phyloP scores from a whole-genome alignment of 1,284 basidiomycete species.

The Somion occarium region DNA sequence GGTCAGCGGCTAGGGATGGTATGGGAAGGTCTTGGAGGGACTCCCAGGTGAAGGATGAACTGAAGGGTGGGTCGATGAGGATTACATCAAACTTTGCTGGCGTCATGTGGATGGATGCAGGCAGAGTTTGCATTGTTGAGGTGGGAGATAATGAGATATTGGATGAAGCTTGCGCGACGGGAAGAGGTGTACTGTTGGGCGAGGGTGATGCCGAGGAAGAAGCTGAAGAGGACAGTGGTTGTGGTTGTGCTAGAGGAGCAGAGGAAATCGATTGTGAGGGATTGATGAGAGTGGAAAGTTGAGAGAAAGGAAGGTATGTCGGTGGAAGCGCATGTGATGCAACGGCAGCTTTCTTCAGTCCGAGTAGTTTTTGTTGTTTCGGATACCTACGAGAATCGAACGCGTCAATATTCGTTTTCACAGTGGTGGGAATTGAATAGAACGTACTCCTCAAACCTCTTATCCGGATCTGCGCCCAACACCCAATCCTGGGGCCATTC shows the following conservation, averaged over 20 bases:
- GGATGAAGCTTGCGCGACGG: background rate
- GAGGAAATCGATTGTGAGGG: constrained; percentile 14
- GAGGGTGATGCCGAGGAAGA: background rate
- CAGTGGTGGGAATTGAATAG: constrained; percentile 5
- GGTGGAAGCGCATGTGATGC: constrained; percentile 59
- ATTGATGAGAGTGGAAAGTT: constrained; percentile 41
- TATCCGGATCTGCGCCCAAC: constrained; percentile 77
- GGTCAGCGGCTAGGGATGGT: constrained; percentile 83
- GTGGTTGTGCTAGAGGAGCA: too few relatives aligned
- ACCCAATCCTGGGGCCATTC: constrained; percentile 92
- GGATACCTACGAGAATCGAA: constrained; percentile 77
- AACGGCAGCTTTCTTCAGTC: constrained; percentile 73
- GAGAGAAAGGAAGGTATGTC: constrained; percentile 60
- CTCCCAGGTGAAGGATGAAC: constrained; percentile 80
- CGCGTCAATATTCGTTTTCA: background rate
- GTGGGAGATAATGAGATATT: background rate
- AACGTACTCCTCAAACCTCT: constrained; percentile 89
- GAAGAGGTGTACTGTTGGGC: background rate
- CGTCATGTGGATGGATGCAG: constrained; percentile 12
- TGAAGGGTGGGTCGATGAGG: constrained; percentile 87
- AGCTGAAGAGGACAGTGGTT: background rate
- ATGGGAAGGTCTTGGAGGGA: constrained; percentile 80
- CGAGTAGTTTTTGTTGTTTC: constrained; percentile 79
- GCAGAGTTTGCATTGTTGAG: background rate
- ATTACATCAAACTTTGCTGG: constrained; percentile 89